These are phyloP conservation scores for Ogataea polymorpha DNA, from an alignment of 805 yeast genomes.

Conservation along the genomic window DNA sequence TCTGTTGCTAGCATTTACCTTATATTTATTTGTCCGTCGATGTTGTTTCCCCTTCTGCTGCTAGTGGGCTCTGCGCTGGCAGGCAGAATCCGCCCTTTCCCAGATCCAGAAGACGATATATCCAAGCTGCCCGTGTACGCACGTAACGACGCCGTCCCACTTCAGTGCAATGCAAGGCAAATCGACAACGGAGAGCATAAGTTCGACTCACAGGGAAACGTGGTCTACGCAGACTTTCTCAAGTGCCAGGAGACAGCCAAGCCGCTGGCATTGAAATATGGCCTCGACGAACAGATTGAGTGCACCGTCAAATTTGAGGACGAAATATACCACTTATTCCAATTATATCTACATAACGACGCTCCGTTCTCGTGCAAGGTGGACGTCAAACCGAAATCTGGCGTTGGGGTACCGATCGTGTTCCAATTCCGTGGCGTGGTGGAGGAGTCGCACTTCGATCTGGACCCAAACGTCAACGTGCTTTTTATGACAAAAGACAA, in stretches of 20 bases:
- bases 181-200: conserved; percentile 77
- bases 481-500: conserved; percentile 36
- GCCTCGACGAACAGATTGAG: conserved; percentile 46
- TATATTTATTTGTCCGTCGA: background rate
- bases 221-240: conserved; percentile 58
- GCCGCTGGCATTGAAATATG: conserved; percentile 56
- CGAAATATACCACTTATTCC: conserved; percentile 67
- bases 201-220: conserved; percentile 57
- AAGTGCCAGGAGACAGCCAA: conserved; percentile 60
- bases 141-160: conserved; percentile 40
- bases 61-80: conserved; percentile 5
- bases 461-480: conserved; percentile 57
- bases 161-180: conserved; percentile 64
- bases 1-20: background rate
- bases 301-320: conserved; percentile 65
- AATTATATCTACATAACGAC: conserved; percentile 73
- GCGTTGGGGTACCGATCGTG: conserved; percentile 54
- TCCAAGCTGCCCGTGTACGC: conserved; percentile 19
- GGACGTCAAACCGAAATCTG: conserved; percentile 45
- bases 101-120: conserved; percentile 22
- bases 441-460: conserved; percentile 64
- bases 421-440: conserved; percentile 65
- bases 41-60: conserved; percentile 1
- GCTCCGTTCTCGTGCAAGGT: conserved; percentile 69
- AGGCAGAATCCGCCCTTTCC: conserved; percentile 26